Conservation (phyloP, 1,139 yeast genomes). For the Barnettozyma hawaiiensis region DNA sequence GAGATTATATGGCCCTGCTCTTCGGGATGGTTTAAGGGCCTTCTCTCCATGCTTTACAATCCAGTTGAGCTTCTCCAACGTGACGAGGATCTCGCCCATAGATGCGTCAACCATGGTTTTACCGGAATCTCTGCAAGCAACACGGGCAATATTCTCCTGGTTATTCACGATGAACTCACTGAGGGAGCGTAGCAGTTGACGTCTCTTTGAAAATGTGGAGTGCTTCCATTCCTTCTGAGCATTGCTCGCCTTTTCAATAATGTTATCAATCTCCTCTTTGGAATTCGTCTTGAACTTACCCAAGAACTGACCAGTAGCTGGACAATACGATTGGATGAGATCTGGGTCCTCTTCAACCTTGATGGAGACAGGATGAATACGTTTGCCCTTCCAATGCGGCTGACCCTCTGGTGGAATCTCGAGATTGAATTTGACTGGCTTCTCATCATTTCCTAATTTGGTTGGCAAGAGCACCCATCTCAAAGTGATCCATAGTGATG, state of each 20-base stretch:
- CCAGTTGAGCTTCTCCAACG: conserved; percentile 90
- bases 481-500: conserved; percentile 16
- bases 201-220: conserved; percentile 57
- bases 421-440: conserved; percentile 44
- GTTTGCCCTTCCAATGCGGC: conserved; percentile 89
- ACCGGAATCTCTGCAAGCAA: conserved; percentile 95
- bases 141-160: conserved; percentile 81
- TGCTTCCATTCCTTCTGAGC: conserved; percentile 57
- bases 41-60: conserved; percentile 74
- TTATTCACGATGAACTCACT: conserved; percentile 67
- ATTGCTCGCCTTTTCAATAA: conserved; percentile 46
- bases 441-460: conserved; percentile 25
- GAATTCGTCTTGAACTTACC: conserved; percentile 66
- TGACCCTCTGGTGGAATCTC: conserved; percentile 78
- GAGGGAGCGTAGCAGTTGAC: conserved; percentile 66
- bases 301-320: conserved; percentile 88
- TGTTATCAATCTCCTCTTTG: conserved; percentile 61
- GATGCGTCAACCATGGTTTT: conserved; percentile 94
- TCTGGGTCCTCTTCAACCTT: conserved; percentile 50
- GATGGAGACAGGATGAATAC: conserved; percentile 50
- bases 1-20: conserved; percentile 84
- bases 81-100: conserved; percentile 92
- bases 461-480: conserved; percentile 23
- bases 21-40: conserved; percentile 60
- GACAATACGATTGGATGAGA: conserved; percentile 80